Evolutionary conservation across 768 basidiomycete genomes (phyloP), one percentile per base, ranked within the genome.

Genomic region (Mycena floridula): DNA sequence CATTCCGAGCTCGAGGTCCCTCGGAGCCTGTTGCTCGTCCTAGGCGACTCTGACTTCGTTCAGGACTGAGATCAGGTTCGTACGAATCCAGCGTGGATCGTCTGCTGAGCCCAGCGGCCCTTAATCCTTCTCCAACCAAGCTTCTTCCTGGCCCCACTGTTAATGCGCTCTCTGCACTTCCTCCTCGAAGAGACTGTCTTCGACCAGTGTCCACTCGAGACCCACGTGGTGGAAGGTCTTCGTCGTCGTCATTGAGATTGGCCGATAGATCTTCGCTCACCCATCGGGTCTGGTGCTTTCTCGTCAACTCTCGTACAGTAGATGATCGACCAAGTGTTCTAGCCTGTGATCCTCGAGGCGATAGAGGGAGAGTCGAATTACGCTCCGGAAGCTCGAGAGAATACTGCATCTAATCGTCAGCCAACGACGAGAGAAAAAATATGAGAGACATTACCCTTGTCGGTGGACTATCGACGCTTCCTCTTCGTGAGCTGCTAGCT

Each of bases 121-220:
- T 71, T 46, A 89, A 55, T 13, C 79, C 79, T 59, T 88, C 84
- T 3, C 82, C 77, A 7, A 85, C 59, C 12, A 89, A 59, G 52
- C 74, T 81, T 46, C 84, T 62, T 9, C 77, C 72, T 13, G 50
- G 59, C 12, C 63, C 66, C 27, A 58, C 71, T 22, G 60, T 62
- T 22, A 84, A 57, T 7, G 79, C 68, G 55, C 76, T 85, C 63
- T 89, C 88, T 3, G 79, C 82, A 56, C 83, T 87, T 4, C 86
- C 86, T 0, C 74, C 75, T 26, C 86, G 67, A 13, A 73, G 58
- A 24, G 69, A 69, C 55, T 85, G 85, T 35, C 74, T 63, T 22
- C 76, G 64, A 23, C 81, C 83, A 26, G 54, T 42, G 1, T 43
- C 24, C 23, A 41, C 35, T 46, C 25, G 43, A 30, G 32, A 35